Base-by-base conservation (phyloP, 352 stramenopile species). In the Phytophthora sp. region DNA sequence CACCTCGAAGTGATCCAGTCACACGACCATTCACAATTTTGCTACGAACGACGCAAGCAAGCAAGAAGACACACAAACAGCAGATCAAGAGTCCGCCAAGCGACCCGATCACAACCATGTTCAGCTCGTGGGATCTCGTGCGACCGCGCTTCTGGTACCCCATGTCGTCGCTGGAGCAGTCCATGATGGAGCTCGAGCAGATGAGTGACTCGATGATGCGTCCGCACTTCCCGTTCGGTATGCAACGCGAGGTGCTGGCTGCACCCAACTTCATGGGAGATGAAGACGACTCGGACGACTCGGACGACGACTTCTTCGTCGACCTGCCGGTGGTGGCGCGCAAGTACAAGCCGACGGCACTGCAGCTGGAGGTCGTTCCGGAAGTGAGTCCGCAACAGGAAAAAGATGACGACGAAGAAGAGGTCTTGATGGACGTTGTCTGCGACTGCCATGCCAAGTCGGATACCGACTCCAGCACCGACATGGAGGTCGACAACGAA, bases 121-220 rank as follows among this genome's bases (percentile, higher is more conserved):
- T 82, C 34, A 74, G 53, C 58, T 61, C 63, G 34, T 89, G 80
- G 73, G 75, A 89, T 61, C 61, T 81, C 55, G 73, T 87, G 5
- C 73, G 50, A 55, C 74, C 75, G 35, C 70, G 64, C 59, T 72
- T 76, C 42, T 89, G 80, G 77, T 69, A 88, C 57, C 73, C 77
- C 27, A 80, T 86, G 73, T 76, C 76, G 17, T 76, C 77, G 23
- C 62, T 87, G 37, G 74, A 88, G 61, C 76, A 82, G 56, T 81
- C 76, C 42, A 73, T 84, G 63, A 73, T 81, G 60, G 74, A 80
- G 28, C 43, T 76, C 31, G 72, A 85, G 37, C 49, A 77, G 2
- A 69, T 87, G 72, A 63, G 48, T n/a, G 60, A 76, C 48, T 23
- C 37, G 15, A 69, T 72, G 51, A 63, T 53, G 27, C 52, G 46